Percentiles rank a stretch among this genome's conserved stretches.
Evolutionary conservation across 495 filamentous ascomycete species (phyloP).

Genomic region (Saxophila tyrrhenica): DNA sequence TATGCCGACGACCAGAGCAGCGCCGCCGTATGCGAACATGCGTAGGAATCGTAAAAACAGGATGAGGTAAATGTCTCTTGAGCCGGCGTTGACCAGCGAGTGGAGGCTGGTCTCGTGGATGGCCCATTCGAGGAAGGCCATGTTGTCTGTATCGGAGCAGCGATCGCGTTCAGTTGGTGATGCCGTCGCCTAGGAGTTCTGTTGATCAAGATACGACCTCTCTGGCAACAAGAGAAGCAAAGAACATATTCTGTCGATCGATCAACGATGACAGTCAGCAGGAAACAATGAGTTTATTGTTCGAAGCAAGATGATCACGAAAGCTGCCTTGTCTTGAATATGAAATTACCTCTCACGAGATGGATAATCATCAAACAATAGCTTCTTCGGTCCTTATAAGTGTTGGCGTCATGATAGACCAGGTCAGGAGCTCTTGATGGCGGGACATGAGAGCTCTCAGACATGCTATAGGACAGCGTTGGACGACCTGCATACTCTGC

Average conservation of each 20-base stretch:
- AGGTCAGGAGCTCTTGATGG: no score
- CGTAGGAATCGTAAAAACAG: conserved; percentile 65
- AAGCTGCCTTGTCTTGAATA: no score
- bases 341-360: no score
- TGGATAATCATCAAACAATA: background rate
- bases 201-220: no score
- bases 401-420: background rate
- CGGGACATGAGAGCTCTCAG: background rate
- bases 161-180: background rate
- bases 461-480: background rate
- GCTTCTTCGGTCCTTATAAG: background rate
- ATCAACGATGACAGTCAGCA: no score
- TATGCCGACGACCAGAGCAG: conserved; percentile 60
- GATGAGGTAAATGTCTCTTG: conserved; percentile 58
- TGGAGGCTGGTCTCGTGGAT: conserved; percentile 28
- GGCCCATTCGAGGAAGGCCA: conserved; percentile 10
- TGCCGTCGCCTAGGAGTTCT: background rate
- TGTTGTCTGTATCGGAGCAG: no score
- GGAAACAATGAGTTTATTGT: no score
- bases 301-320: no score
- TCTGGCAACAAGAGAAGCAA: no score
- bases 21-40: conserved; percentile 66
- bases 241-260: no score
- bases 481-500: background rate
- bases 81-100: conserved; percentile 38